Base-by-base conservation (phyloP, 2,329 filamentous ascomycete genomes). In the Penicillium psychrosexuale region DNA sequence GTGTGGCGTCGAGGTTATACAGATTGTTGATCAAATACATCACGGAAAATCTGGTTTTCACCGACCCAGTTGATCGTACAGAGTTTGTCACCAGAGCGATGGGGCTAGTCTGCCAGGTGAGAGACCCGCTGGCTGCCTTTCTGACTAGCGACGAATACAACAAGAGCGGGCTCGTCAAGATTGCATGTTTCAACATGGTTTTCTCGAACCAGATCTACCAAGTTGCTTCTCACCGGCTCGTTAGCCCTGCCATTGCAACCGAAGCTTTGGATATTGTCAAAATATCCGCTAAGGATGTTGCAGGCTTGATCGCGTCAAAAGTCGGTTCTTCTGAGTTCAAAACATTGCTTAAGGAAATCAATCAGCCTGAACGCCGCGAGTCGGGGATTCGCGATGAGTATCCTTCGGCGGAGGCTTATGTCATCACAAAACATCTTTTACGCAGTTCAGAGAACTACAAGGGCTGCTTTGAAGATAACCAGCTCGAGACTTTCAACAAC, bases 51-150 rank as follows among this genome's bases (percentile, higher is more conserved):
- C 62, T 85, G 3, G 74, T 74, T 39, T 85, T 85, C 59, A 70
- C 77, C 30, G 83, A 85, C 62, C 71, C 78, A 0, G 70, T 84
- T 17, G 82, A 85, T 63, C 77, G 82, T 17, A 67, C 62, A 27
- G 66, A 70, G 5, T 84, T 80, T 59, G 69, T 79, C 4, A 61
- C 67, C 17, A 75, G 74, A 52, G 65, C 64, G 8, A 62, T 65
- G 42, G 54, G 53, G 17, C 59, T 76, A 36, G 66, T 80, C 43
- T 68, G 68, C 15, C 68, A 70, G n/a, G 56, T 81, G 13, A 67
- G 75, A 33, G 70, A 77, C 40, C 65, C 69, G 15, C 45, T 73
- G 44, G 48, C 60, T 45, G 55, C 58, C 12, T 56, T 66, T 37
- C 37, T 61, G 13, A 52, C 60, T 19, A 52, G 51, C 7, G 48